phyloP scores from a whole-genome alignment of 2,329 filamentous ascomycete species.

The Aureobasidium zeae region DNA sequence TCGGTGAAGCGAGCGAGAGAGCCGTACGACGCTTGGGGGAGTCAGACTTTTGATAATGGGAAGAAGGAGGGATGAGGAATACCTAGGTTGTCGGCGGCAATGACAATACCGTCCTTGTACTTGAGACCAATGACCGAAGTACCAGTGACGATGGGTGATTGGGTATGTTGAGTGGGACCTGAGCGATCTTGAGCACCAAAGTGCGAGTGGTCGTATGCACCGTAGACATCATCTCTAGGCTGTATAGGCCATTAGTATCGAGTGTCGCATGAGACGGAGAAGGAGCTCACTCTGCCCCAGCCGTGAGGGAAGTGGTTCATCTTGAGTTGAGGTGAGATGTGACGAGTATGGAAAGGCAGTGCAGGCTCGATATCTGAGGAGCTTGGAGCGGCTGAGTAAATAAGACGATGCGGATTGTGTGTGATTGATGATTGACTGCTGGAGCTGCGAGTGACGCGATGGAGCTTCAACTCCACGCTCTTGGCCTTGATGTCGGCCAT shows the following conservation, averaged over 20 bases:
- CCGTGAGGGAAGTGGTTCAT: constrained; percentile 60
- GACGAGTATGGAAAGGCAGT: not conserved
- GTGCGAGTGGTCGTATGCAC: constrained; percentile 80
- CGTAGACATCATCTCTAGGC: constrained; percentile 97
- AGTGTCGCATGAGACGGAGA: constrained; percentile 23
- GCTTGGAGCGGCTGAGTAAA: too few species aligned
- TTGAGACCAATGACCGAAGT: constrained; percentile 93
- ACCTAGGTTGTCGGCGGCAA: constrained; percentile 96
- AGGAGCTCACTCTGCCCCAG: constrained; percentile 52
- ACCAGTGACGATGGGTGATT: constrained; percentile 87
- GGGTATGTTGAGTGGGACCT: constrained; percentile 71
- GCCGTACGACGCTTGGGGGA: constrained; percentile 74
- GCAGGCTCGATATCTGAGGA: too few species aligned
- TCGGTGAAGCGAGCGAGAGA: constrained; percentile 91
- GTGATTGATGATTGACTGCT: not conserved
- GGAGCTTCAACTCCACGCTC: too few species aligned
- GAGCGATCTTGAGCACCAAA: constrained; percentile 52
- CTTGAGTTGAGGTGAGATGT: constrained; percentile 21
- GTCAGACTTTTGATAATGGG: constrained; percentile 8
- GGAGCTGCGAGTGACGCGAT: constrained; percentile 8
- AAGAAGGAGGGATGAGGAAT: constrained; percentile 19
- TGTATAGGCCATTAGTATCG: constrained; percentile 39
- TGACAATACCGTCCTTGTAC: constrained; percentile 92
- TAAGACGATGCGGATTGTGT: not conserved
- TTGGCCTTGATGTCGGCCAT: too few species aligned